phyloP scores from a whole-genome alignment of 805 yeast genomes.

The Saturnispora ahearnii region DNA sequence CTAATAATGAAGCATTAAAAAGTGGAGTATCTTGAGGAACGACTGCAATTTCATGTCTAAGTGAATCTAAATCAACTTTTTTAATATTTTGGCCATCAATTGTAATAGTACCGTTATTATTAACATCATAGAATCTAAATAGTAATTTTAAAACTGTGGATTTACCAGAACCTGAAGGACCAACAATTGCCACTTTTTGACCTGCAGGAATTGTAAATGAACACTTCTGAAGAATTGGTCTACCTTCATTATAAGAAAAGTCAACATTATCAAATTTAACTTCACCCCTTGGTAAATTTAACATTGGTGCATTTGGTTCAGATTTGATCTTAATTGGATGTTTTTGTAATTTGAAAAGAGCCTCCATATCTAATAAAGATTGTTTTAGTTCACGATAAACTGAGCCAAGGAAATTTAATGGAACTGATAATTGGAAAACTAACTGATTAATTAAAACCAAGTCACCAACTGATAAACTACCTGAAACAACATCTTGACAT shows the following conservation, averaged over 20 bases:
- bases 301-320: conserved; percentile 51
- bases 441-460: conserved; percentile 89
- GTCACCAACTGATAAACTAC: conserved; percentile 85
- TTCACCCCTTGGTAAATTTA: conserved; percentile 50
- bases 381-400: conserved; percentile 94
- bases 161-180: conserved; percentile 94
- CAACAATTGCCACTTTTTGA: conserved; percentile 84
- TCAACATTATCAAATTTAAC: conserved; percentile 84
- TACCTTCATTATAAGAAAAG: conserved; percentile 83
- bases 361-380: conserved; percentile 91
- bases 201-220: conserved; percentile 87
- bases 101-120: conserved; percentile 41
- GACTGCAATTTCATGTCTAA: conserved; percentile 72
- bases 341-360: conserved; percentile 76
- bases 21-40: conserved; percentile 98
- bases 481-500: conserved; percentile 81
- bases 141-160: conserved; percentile 78
- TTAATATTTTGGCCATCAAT: conserved; percentile 86
- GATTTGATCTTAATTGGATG: conserved; percentile 61
- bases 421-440: conserved; percentile 92
- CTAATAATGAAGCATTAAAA: conserved; percentile 82
- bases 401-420: conserved; percentile 88
- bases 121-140: conserved; percentile 83
- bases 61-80: conserved; percentile 62
- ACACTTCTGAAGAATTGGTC: conserved; percentile 77